Percentiles rank a stretch among this genome's conserved stretches.
phyloP scores from a whole-genome alignment of 2,329 filamentous ascomycete species.

The Myriosclerotinia duriaeana region DNA sequence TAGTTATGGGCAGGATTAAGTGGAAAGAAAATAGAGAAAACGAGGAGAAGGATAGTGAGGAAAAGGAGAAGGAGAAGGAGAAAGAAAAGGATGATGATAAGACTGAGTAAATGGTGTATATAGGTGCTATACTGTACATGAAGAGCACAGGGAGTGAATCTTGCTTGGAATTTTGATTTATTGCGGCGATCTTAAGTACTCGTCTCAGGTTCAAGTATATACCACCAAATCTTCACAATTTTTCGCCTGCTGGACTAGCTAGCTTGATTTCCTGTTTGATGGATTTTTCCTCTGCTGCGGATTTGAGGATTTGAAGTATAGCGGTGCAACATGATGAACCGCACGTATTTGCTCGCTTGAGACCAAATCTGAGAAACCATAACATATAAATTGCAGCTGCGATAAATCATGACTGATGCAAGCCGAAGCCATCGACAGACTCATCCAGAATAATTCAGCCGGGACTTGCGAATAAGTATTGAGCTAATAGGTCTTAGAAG shows the following conservation, averaged over 20 bases:
- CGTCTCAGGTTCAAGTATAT: neutral
- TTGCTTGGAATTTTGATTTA: neutral
- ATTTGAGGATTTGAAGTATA: neutral
- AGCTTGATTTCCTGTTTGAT: neutral
- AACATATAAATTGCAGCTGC: neutral
- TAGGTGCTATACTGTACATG: neutral
- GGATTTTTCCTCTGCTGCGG: neutral
- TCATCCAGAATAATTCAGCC: neutral
- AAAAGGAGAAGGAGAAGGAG: constrained; percentile 21
- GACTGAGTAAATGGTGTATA: constrained; percentile 4
- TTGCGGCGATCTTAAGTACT: neutral
- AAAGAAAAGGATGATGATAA: constrained; percentile 3
- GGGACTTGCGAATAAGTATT: no score
- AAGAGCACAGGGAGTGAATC: neutral
- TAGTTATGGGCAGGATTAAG: constrained; percentile 63
- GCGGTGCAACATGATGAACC: neutral
- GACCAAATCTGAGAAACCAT: neutral
- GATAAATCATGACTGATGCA: neutral
- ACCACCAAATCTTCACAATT: neutral
- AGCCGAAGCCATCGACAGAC: neutral
- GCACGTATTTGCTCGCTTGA: neutral
- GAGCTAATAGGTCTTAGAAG: neutral
- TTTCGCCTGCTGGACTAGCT: neutral
- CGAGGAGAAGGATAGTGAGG: constrained; percentile 38
- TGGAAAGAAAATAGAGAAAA: constrained; percentile 41